These are phyloP conservation scores for Xylariales sp. DNA, from an alignment of 2,329 filamentous ascomycete species.

Conservation along the genomic window DNA sequence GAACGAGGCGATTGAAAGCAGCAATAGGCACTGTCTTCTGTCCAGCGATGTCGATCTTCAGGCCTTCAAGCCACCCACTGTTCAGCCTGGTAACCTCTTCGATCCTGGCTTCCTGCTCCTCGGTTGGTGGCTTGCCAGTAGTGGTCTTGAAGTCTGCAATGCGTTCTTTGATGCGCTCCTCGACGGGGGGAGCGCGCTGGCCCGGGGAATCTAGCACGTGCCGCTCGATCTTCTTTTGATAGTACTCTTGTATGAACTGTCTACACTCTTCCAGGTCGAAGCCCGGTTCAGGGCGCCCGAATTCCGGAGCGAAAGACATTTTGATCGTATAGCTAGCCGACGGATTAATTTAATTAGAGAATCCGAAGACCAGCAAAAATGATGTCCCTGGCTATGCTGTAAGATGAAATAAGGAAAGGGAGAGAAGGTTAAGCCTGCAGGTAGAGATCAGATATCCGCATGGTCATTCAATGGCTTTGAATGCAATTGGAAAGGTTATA, in stretches of 20 bases:
- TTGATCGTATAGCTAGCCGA: background rate
- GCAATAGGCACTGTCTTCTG: conserved; percentile 2
- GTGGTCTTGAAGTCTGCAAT: background rate
- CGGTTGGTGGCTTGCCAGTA: background rate
- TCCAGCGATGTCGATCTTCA: conserved; percentile 1
- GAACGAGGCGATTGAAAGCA: conserved; percentile 3
- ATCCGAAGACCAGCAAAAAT: background rate
- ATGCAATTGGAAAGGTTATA: no score
- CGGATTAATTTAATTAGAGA: background rate
- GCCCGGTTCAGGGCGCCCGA: background rate
- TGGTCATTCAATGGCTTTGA: no score
- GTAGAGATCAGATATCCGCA: no score
- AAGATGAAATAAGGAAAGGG: no score
- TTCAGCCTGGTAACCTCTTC: background rate
- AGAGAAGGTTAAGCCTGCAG: no score
- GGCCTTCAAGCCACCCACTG: conserved; percentile 5
- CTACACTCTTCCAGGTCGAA: conserved; percentile 5
- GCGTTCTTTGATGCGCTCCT: conserved; percentile 1
- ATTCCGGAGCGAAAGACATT: background rate
- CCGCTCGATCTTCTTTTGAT: no score
- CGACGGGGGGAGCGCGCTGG: background rate
- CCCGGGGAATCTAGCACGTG: background rate
- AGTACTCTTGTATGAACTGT: no score
- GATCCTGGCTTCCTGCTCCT: background rate
- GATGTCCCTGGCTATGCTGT: no score